Base-by-base conservation (phyloP, 176 grass and related monocot species). In the Oryza australiensis region DNA sequence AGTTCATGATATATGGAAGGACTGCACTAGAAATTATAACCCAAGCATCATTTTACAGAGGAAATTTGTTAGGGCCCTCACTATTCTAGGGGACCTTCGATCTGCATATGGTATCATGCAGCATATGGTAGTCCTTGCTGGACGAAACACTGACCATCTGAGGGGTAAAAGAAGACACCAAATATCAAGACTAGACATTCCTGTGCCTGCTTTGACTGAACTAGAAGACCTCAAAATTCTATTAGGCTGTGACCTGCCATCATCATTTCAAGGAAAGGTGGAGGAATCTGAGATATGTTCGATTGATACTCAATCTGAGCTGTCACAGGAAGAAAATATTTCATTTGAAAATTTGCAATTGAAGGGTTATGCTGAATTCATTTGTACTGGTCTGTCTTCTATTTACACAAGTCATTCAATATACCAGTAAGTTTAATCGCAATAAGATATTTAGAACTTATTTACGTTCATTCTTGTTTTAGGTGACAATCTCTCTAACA, bases 1-100 rank as follows among this genome's bases (percentile, higher is more conserved):
- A 70, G 87, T 89, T 88, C 80, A 88, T 89, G 87, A 91, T 72
- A 91, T 98, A 79, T 98, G 95, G 92, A 95, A 89, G 69, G 90
- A 93, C 18, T 93, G 91, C 87, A 82, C 79, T 85, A 91, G 86
- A 75, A 90, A 93, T 82, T 98, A 98, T 88, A 93, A 66, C 62
- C 92, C 95, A 90, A 95, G 75, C 85, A 90, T 94, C 78, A 85
- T 93, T 73, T 71, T 48, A 64, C 87, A 74, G 29, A 94, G 90
- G 83, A 91, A 91, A 79, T 88, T 93, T 89, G 33, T 98, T 75
- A 80, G 83, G 90, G 87, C 84, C 84, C 86, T 93, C 41, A 49
- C 75, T 68, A 79, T 33, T 45, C 84, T 98, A 81, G 88, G 90
- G 84, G 95, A 95, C 64, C 67, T 98, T 72, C 82, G 86, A 77